phyloP scores from a whole-genome alignment of 352 stramenopile species.

The Phytophthora ohioensis region DNA sequence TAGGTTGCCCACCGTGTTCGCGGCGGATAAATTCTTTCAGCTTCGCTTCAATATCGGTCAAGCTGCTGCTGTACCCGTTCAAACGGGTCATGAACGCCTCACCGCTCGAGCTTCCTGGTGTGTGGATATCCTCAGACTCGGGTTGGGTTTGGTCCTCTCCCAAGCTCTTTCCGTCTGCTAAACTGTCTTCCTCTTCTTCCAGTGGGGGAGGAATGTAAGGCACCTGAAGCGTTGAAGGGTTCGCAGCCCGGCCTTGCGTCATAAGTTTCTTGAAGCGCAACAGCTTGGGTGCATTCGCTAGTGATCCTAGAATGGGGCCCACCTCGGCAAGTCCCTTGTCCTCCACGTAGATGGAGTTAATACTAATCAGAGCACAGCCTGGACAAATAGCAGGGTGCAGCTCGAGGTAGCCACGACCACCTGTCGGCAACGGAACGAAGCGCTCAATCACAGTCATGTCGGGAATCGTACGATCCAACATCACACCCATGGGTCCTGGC shows the following conservation, averaged over 20 bases:
- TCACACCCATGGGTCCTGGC: conserved; percentile 81
- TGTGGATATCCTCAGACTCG: conserved; percentile 35
- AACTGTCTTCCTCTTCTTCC: conserved; percentile 42
- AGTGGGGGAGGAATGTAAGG: conserved; percentile 75
- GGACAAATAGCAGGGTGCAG: conserved; percentile 84
- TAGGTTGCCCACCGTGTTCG: conserved; percentile 49
- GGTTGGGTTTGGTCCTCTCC: conserved; percentile 25
- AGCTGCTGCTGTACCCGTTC: conserved; percentile 50
- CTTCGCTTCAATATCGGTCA: conserved; percentile 60
- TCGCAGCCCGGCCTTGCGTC: conserved; percentile 73
- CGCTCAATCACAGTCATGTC: conserved; percentile 85
- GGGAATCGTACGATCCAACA: conserved; percentile 80
- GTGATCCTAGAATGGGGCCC: conserved; percentile 69
- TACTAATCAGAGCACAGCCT: conserved; percentile 77
- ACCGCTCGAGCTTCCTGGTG: conserved; percentile 23
- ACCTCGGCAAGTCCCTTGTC: conserved; percentile 77
- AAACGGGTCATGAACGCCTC: conserved; percentile 58
- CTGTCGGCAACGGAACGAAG: conserved; percentile 74
- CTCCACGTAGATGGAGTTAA: conserved; percentile 83
- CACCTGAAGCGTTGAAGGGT: conserved; percentile 72
- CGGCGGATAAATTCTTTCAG: conserved; percentile 62
- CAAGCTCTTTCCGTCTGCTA: conserved; percentile 31
- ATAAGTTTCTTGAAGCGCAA: conserved; percentile 91
- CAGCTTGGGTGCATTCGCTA: conserved; percentile 63
- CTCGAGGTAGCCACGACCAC: conserved; percentile 80